Evolutionary conservation across 192 early-diverging fungal species (phyloP).

Genomic region (Umbelopsis vinacea): DNA sequence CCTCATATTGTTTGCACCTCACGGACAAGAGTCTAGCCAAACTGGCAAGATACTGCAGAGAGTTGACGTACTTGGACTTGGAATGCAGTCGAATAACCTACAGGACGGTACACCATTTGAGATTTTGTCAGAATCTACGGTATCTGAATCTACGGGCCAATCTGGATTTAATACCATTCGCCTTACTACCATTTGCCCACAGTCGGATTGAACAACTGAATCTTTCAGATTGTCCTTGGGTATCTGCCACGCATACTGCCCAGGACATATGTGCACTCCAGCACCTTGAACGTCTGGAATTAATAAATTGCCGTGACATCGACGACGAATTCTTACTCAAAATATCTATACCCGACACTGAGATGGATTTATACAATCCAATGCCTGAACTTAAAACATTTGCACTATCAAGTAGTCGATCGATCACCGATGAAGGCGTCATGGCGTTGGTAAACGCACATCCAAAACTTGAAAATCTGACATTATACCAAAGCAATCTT

Average conservation of each 20-base stretch:
- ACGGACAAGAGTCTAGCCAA: slow-evolving; percentile 13
- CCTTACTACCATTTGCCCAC: neutral
- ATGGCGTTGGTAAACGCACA: slow-evolving; percentile 8
- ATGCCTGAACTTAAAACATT: neutral
- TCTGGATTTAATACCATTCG: neutral
- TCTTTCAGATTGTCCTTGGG: slow-evolving; percentile 11
- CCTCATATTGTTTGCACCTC: neutral
- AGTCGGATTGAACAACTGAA: slow-evolving; percentile 5
- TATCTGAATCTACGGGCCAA: slow-evolving; percentile 1
- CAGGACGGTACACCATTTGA: slow-evolving; percentile 3
- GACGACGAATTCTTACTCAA: slow-evolving; percentile 12
- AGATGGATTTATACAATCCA: slow-evolving; percentile 7
- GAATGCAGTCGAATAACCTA: slow-evolving; percentile 17
- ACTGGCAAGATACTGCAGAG: neutral
- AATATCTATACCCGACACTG: slow-evolving; percentile 13
- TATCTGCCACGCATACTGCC: slow-evolving; percentile 1
- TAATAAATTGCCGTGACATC: slow-evolving; percentile 8
- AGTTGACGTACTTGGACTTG: neutral
- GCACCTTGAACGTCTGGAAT: neutral
- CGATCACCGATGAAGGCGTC: slow-evolving; percentile 8
- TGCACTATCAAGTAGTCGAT: slow-evolving; percentile 10
- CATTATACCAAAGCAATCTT: slow-evolving; percentile 5
- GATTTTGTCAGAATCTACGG: slow-evolving; percentile 14
- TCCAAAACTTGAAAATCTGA: slow-evolving; percentile 5
- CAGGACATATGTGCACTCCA: slow-evolving; percentile 10